Conservation (phyloP, 2,329 filamentous ascomycete genomes). For the Colletotrichum abscissum region DNA sequence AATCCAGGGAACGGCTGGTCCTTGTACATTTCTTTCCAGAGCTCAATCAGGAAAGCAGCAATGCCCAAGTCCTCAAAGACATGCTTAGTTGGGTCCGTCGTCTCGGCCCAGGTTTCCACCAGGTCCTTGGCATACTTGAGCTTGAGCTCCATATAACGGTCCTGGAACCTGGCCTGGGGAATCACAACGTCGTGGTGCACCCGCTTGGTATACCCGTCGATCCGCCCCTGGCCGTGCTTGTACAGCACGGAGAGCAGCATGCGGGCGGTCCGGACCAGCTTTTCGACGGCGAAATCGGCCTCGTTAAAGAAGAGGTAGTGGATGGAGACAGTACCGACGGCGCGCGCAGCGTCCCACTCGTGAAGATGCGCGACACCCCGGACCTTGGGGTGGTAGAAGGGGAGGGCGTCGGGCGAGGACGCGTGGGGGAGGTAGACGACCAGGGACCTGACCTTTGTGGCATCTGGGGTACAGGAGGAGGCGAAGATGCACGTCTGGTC, state of each 20-base stretch:
- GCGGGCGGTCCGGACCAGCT: constrained; percentile 74
- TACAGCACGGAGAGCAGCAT: constrained; percentile 75
- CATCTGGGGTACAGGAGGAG: constrained; percentile 48
- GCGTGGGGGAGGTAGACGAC: constrained; percentile 85
- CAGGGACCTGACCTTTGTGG: constrained; percentile 55
- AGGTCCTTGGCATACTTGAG: constrained; percentile 78
- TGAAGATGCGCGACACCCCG: constrained; percentile 81
- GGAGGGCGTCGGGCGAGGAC: constrained; percentile 69
- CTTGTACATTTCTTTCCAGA: constrained; percentile 88
- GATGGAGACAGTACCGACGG: constrained; percentile 65
- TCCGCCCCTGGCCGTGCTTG: constrained; percentile 77
- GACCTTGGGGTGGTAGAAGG: constrained; percentile 89
- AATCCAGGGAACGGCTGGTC: constrained; percentile 80
- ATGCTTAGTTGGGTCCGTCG: constrained; percentile 89
- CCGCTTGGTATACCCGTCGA: constrained; percentile 79
- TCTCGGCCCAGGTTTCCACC: constrained; percentile 83
- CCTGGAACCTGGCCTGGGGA: constrained; percentile 80
- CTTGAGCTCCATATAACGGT: constrained; percentile 86
- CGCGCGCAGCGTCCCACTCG: constrained; percentile 62
- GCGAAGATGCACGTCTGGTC: constrained; percentile 88
- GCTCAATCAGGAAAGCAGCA: constrained; percentile 89
- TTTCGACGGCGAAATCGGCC: constrained; percentile 45
- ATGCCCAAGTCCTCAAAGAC: constrained; percentile 96
- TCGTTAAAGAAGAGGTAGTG: constrained; percentile 68
- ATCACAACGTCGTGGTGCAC: constrained; percentile 87